Percentiles rank a stretch among this genome's conserved stretches.
Conservation (phyloP, 805 yeast species). For the Saturnispora kantuleensis region DNA sequence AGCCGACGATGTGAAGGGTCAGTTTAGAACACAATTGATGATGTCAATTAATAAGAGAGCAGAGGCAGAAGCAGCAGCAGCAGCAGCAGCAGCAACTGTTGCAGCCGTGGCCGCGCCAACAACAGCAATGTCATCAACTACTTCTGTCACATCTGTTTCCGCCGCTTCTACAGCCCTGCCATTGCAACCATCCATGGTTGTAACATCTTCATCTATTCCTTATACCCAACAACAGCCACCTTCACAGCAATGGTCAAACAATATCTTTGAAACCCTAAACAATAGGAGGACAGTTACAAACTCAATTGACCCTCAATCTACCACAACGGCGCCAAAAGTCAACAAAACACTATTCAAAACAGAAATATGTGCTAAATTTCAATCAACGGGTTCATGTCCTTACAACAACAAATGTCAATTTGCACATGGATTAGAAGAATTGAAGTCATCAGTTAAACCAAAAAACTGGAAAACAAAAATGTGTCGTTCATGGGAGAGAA, state of each 20-base stretch:
- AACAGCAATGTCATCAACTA: constrained; percentile 1
- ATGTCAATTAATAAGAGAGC: constrained; percentile 3
- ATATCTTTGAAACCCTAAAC: not conserved
- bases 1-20: constrained; percentile 1
- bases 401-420: constrained; percentile 89
- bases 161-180: too few relatives aligned
- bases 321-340: constrained; percentile 2
- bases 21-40: constrained; percentile 4
- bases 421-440: constrained; percentile 80
- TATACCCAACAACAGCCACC: not conserved
- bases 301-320: not conserved
- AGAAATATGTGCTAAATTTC: constrained; percentile 75
- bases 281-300: not conserved
- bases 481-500: constrained; percentile 78
- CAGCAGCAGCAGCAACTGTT: constrained; percentile 1
- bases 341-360: constrained; percentile 59
- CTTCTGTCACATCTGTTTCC: not conserved
- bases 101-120: not conserved
- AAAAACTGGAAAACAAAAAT: constrained; percentile 86
- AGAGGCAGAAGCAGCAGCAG: not conserved
- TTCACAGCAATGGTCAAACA: not conserved
- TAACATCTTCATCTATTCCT: too few relatives aligned
- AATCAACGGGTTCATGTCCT: constrained; percentile 65
- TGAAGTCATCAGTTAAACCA: constrained; percentile 62
- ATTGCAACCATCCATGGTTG: too few relatives aligned